Evolutionary conservation across 495 filamentous ascomycete species (phyloP), one percentile per base, ranked within the genome.

Genomic region (Penicillium paxilli): DNA sequence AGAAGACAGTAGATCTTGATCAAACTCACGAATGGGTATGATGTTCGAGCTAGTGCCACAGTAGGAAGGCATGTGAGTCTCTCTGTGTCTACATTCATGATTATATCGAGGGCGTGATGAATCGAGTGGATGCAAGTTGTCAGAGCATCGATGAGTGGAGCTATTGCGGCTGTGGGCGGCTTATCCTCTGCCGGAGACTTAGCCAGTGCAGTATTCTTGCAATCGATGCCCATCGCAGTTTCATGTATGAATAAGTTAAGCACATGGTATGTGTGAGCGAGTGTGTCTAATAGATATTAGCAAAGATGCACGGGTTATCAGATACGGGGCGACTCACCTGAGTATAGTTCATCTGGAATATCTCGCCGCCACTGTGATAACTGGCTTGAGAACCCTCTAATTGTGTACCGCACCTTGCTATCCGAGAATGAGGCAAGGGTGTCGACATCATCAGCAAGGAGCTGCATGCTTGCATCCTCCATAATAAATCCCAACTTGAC

Each of bases 1-100:
- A 90, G 86, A 3, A 89, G 85, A 45, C 91, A 89, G 68, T 91
- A 91, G 54, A 96, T 82, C 62, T 95, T 96, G 66, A 96, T 91
- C 16, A 97, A 70, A 16, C 91, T 83, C n/a, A 97, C 85, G 19
- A 88, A 81, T 5, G 91, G 88, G 56, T 94, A 96, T 24, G 88
- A 83, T 33, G 90, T 83, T 12, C 91, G 87, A 37, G 92, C 88
- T 58, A 90, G 84, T 44, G 82, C 83, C 55, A 89, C 83, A 3
- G 94, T 86, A 8, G 93, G 91, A 11, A 96, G 64, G 14, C 76
- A 85, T 50, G 86, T 80, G 33, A 96, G 78, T 11, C 74, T 78
- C 2, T 76, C 69, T n/a, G 80, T 66, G 35, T 84, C 82, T 33
- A 91, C 76, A 12, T 67, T 66, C 11, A 86, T 65, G 40, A 93